Conservation (phyloP, 768 basidiomycete genomes). For the Sarcomyxa edulis region DNA sequence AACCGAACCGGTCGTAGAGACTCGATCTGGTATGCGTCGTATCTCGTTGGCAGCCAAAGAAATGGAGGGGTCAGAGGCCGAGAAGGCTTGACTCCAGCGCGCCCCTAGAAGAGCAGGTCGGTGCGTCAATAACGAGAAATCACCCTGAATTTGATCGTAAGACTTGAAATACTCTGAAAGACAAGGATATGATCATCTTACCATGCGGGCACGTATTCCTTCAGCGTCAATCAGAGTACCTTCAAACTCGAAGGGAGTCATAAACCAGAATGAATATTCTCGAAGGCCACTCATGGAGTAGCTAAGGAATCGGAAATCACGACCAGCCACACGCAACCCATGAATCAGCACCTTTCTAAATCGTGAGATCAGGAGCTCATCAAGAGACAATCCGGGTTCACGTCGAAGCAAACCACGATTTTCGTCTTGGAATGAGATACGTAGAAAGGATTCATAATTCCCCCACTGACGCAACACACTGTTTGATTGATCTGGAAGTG, state of each 20-base stretch:
- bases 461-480: conserved; percentile 22
- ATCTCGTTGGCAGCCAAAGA: conserved; percentile 31
- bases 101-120: conserved; percentile 44
- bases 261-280: conserved; percentile 45
- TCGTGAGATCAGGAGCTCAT: conserved; percentile 23
- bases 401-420: conserved; percentile 30
- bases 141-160: conserved; percentile 21
- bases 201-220: conserved; percentile 26
- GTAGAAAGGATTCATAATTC: conserved; percentile 37
- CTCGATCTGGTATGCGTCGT: conserved; percentile 19
- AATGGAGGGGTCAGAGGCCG: conserved; percentile 43
- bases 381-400: conserved; percentile 23
- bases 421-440: conserved; percentile 46
- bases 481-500: conserved; percentile 18
- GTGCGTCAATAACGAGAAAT: conserved; percentile 30
- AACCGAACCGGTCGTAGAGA: conserved; percentile 17
- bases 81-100: conserved; percentile 52
- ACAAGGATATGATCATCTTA: conserved; percentile 17
- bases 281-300: conserved; percentile 51
- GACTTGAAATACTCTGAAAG: too few relatives aligned
- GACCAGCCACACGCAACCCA: conserved; percentile 35
- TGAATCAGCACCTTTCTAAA: conserved; percentile 26
- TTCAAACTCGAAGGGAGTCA: conserved; percentile 31
- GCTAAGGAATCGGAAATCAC: conserved; percentile 39
- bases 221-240: conserved; percentile 17